Conservation (phyloP, 2,329 filamentous ascomycete species). For the Colletotrichum sp. region DNA sequence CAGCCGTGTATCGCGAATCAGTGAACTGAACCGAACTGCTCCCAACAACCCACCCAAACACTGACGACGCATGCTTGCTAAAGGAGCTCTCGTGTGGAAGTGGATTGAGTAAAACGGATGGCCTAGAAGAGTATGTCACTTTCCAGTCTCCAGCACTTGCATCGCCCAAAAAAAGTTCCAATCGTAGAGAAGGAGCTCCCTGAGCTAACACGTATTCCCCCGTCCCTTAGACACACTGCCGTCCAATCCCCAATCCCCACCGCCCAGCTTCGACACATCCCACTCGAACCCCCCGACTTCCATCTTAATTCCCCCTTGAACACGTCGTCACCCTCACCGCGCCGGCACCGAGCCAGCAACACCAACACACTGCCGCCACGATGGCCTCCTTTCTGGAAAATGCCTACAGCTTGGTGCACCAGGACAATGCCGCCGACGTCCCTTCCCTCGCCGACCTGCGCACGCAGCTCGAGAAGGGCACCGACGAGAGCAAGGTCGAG, state of each 20-base stretch:
- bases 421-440: conserved; percentile 95
- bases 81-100: conserved; percentile 4
- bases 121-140: background rate
- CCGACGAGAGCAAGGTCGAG: conserved; percentile 89
- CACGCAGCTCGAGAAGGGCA: conserved; percentile 92
- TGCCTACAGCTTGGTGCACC: conserved; percentile 94
- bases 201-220: conserved; percentile 23
- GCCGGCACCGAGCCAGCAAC: conserved; percentile 24
- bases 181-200: background rate
- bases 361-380: conserved; percentile 42
- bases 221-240: conserved; percentile 10
- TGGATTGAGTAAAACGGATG: conserved; percentile 9
- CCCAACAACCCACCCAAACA: conserved; percentile 22
- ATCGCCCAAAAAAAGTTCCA: background rate
- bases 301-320: conserved; percentile 11
- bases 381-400: conserved; percentile 97
- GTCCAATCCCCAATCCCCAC: conserved; percentile 20
- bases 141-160: background rate
- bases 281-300: conserved; percentile 6
- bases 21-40: background rate
- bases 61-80: conserved; percentile 22
- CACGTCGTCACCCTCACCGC: conserved; percentile 24
- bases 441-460: conserved; percentile 90
- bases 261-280: conserved; percentile 22
- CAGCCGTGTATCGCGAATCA: conserved; percentile 11